Evolutionary conservation across 352 stramenopile species (phyloP).

Genomic region (Globisporangium cystogenes): DNA sequence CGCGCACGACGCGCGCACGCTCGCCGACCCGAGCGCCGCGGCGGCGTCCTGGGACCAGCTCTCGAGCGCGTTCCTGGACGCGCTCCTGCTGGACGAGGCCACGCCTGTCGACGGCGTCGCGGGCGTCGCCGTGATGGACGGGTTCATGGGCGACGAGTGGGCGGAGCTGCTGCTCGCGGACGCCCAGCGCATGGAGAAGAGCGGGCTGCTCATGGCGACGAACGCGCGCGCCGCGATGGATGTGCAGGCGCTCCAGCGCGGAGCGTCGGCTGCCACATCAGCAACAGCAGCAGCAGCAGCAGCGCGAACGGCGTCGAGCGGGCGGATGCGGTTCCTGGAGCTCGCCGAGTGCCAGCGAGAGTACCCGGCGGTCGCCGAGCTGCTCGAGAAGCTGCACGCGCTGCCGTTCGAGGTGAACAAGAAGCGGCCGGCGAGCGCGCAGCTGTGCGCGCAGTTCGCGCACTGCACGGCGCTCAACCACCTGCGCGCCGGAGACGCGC

Average conservation of each 20-base stretch:
- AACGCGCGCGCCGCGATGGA: background rate
- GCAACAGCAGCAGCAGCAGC: background rate
- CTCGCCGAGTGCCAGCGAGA: constrained; percentile 39
- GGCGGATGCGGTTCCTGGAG: constrained; percentile 60
- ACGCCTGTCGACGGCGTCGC: background rate
- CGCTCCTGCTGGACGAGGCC: constrained; percentile 18
- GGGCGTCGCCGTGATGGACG: constrained; percentile 54
- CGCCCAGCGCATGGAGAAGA: constrained; percentile 54
- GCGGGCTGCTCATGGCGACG: constrained; percentile 37
- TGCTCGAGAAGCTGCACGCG: constrained; percentile 70
- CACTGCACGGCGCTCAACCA: constrained; percentile 56
- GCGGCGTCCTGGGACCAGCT: constrained; percentile 65
- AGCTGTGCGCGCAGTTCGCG: constrained; percentile 65
- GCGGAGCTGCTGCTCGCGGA: constrained; percentile 54
- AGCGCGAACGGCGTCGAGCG: constrained; percentile 1
- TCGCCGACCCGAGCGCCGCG: constrained; percentile 55
- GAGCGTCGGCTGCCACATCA: background rate
- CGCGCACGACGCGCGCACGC: constrained; percentile 48
- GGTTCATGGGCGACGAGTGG: constrained; percentile 83
- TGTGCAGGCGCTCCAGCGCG: constrained; percentile 10
- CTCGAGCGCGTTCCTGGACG: constrained; percentile 38
- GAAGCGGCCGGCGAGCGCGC: constrained; percentile 32
- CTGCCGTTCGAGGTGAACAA: constrained; percentile 82
- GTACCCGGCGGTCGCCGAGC: constrained; percentile 66
- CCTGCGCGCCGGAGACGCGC: constrained; percentile 29